Base-by-base conservation (phyloP, 495 filamentous ascomycete genomes). In the Neurospora sp. region DNA sequence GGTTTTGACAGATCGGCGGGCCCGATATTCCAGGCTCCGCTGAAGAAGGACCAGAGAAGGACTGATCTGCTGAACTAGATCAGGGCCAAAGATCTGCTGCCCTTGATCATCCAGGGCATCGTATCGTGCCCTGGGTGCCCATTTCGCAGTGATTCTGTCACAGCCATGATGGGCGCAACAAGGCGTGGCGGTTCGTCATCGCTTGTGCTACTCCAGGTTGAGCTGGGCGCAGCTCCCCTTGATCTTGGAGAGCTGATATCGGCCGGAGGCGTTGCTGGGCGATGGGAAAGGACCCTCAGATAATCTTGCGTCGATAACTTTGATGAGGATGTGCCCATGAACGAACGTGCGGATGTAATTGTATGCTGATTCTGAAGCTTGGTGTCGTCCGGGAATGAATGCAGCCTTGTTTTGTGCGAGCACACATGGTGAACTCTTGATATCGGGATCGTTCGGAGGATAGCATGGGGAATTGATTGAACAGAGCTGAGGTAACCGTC, bases 181-280 rank as follows among this genome's bases (percentile, higher is more conserved):
- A 27, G 53, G 53, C 53, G 22, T 61, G 53, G 53, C 53, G 53
- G 53, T 61, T 70, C 20, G 69, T 22, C 72, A 73, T 73, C 72
- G 72, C 72, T 71, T 65, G 72, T 73, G 42, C 69, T 42, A 73
- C 72, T 70, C 14, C 12, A 35, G 53, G 22, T 22, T 61, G 53
- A 61, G 53, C 53, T 61, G 53, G 53, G 22, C 53, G 53, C 53
- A 61, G 53, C 22, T 61, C 22, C 53, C 53, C 22, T 61, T 61
- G 12, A 61, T 61, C 53, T 61, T 16, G 12, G 12, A 31, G 53
- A 31, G 22, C 22, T 61, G 53, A 31, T 61, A 61, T 61, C 53
- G 53, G 53, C 53, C 53, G 53, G 12, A 61, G 53, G 53, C 53
- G 53, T 61, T 61, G 53, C 53, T 31, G 12, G 53, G 53, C 53